These are phyloP conservation scores for Penicillium frequentans DNA, from an alignment of 2,329 filamentous ascomycete species.

Conservation along the genomic window DNA sequence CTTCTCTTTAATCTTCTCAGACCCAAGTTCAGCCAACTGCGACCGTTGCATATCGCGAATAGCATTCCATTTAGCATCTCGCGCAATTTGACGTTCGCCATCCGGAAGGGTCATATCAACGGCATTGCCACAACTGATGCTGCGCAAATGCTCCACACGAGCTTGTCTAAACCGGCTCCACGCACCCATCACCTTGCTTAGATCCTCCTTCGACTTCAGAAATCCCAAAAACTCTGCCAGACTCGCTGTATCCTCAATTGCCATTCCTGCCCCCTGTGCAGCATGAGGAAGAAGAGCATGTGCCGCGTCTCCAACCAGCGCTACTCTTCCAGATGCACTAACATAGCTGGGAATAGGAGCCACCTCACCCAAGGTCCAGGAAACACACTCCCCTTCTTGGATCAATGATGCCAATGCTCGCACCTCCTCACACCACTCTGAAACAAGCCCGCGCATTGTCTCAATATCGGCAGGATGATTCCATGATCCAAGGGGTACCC, in stretches of 20 bases:
- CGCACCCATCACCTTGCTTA: neutral
- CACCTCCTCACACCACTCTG: slow-evolving; percentile 5
- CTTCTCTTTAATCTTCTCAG: slow-evolving; percentile 4
- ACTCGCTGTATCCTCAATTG: slow-evolving; percentile 61
- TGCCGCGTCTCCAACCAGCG: slow-evolving; percentile 63
- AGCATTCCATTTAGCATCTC: slow-evolving; percentile 5
- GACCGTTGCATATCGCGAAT: slow-evolving; percentile 6
- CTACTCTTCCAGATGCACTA: slow-evolving; percentile 35
- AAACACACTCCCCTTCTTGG: slow-evolving; percentile 1
- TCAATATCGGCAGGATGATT: slow-evolving; percentile 3
- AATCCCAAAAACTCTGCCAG: slow-evolving; percentile 3
- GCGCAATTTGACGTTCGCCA: slow-evolving; percentile 2
- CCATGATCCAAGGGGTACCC: slow-evolving; percentile 1
- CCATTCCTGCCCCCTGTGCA: slow-evolving; percentile 60
- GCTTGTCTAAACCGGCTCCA: slow-evolving; percentile 5
- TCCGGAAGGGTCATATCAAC: slow-evolving; percentile 5
- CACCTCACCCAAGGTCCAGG: slow-evolving; percentile 5
- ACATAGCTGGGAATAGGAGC: slow-evolving; percentile 3
- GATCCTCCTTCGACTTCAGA: neutral
- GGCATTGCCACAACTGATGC: slow-evolving; percentile 5
- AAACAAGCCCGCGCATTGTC: slow-evolving; percentile 5
- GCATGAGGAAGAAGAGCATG: slow-evolving; percentile 65
- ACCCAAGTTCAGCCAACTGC: slow-evolving; percentile 4
- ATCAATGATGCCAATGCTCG: slow-evolving; percentile 1
- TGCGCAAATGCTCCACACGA: slow-evolving; percentile 6